Evolutionary conservation across 140 eudicot genomes (phyloP), one percentile per base, ranked within the genome.

Genomic region (Cichorium intybus): DNA sequence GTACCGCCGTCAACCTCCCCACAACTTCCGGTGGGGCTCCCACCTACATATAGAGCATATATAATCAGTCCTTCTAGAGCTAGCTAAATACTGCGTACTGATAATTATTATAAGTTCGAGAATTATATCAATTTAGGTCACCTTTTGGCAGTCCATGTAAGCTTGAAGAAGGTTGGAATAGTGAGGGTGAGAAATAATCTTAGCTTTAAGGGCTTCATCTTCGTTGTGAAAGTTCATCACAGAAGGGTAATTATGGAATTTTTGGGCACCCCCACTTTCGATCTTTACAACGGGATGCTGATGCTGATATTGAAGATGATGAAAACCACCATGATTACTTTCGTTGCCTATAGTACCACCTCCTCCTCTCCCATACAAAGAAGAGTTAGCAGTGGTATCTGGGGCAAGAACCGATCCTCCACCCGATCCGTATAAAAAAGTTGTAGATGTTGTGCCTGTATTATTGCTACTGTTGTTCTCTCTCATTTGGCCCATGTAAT

Each of bases 81-180:
- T 35, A n/a, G n/a, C 0, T 35, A 35, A 1, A 10, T 35, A 35
- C 1, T 35, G 14, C 10, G 10, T 35, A 35, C 43, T 3, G 12
- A 2, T 35, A 35, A 10, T 35, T 35, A 35, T 35, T 35, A 10
- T 10, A 3, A 35, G 43, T 39, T 4, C 5, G 9, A 3, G 17
- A 14, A 39, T 2, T 43, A 15, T 56, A 22, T 23, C 37, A 50
- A 20, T 24, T 33, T 47, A 69, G 69, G 69, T 62, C 56, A 84
- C 98, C 97, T 92, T 88, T 80, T 88, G 99, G 53, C 99, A 92
- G 60, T 85, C 99, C 83, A 92, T 72, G 61, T 88, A 92, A 71
- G 99, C 99, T 83, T 92, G 86, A 67, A 92, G 84, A 72, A 92
- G 95, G 59, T 80, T 85, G 62, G 96, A 83, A 64, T 88, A 92